Evolutionary conservation across 805 yeast species (phyloP), one percentile per base, ranked within the genome.

Genomic region (Candida alai): DNA sequence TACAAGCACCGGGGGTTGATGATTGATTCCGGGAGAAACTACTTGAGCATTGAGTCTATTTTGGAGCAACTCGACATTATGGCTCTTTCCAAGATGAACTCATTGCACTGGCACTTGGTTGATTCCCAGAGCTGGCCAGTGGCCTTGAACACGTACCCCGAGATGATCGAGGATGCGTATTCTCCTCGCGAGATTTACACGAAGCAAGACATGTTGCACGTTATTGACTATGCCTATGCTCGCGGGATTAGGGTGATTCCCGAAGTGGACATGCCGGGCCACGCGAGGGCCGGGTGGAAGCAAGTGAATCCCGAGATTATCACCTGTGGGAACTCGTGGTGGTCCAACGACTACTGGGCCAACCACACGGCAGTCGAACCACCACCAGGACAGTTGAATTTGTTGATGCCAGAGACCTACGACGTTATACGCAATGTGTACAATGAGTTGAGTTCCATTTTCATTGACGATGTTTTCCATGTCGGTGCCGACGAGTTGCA

Each of bases 111-210:
- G 66, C 72, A 66, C 42, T 30, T 64, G 12, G 51, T 41, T 13
- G 72, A 66, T 40, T 34, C 68, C 5, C 66, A 62, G 39, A 56
- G 65, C 17, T 66, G 71, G 72, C 70, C 72, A 2, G 14, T 65
- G 10, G 45, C 48, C 21, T 33, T 66, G 19, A 37, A 44, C 15
- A 23, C 44, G 2, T 60, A 50, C 36, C 71, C 72, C 0, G 49
- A 60, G 28, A 64, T 65, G 70, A 49, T 50, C 10, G 32, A 51
- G 7, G 71, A 56, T 44, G 68, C 70, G 6, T 66, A 59, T 43
- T 54, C 67, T 3, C 31, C 41, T 2, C 34, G 43, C 6, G 65
- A 65, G 35, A 39, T 45, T 6, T 65, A 58, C 41, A 36, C 58
- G 3, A 48, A 43, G 7, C 30, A 42, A 5, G 66, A 62, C 35